phyloP scores from a whole-genome alignment of 2,329 filamentous ascomycete genomes.

The Graphilbum ipis-grandicollis region DNA sequence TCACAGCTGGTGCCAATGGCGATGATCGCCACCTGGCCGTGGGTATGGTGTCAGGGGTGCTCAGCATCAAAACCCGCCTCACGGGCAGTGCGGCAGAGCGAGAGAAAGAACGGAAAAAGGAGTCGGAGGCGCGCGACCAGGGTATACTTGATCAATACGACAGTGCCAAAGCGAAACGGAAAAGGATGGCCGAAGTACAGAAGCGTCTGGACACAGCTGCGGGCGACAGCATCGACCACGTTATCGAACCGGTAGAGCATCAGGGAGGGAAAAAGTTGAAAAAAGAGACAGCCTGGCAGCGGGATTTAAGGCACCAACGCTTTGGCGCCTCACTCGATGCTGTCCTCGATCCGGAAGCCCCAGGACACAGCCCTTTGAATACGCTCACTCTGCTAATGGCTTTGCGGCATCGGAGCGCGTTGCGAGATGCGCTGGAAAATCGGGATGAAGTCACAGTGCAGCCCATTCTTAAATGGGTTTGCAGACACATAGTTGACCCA shows the following conservation, averaged over 20 bases:
- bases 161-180: slow-evolving; percentile 50
- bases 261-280: slow-evolving; percentile 34
- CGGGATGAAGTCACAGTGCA: slow-evolving; percentile 68
- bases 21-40: slow-evolving; percentile 90
- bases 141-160: slow-evolving; percentile 69
- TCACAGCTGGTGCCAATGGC: slow-evolving; percentile 46
- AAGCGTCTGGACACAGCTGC: slow-evolving; percentile 46
- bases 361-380: slow-evolving; percentile 40
- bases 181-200: slow-evolving; percentile 29
- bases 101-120: slow-evolving; percentile 21
- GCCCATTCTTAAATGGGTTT: slow-evolving; percentile 71
- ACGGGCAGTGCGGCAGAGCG: slow-evolving; percentile 8
- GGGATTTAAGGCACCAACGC: slow-evolving; percentile 58
- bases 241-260: slow-evolving; percentile 40
- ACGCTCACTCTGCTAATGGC: slow-evolving; percentile 67
- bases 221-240: slow-evolving; percentile 74
- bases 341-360: slow-evolving; percentile 40
- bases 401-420: slow-evolving; percentile 71
- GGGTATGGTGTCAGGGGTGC: slow-evolving; percentile 84
- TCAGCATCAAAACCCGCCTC: slow-evolving; percentile 21
- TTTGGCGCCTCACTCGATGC: slow-evolving; percentile 66
- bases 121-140: slow-evolving; percentile 55
- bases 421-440: slow-evolving; percentile 62
- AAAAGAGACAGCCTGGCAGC: slow-evolving; percentile 59
- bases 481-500: slow-evolving; percentile 65